Percentiles rank a stretch among this genome's conserved stretches.
Evolutionary conservation across 2,329 filamentous ascomycete genomes (phyloP).

Genomic region (Didymella segeticola): DNA sequence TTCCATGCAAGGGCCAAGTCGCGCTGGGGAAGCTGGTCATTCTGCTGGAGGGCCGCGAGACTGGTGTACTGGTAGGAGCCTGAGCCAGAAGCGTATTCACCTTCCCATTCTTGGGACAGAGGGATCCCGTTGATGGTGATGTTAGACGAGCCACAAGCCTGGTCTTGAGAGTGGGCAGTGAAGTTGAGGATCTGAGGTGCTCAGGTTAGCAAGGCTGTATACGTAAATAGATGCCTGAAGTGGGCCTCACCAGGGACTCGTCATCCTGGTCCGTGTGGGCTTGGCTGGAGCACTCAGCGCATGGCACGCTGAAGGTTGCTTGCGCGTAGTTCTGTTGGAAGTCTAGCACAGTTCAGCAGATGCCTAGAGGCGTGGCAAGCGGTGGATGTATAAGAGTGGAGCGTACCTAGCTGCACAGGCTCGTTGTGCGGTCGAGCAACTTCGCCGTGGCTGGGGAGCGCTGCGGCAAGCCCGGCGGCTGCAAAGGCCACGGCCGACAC

Average conservation of each 20-base stretch:
- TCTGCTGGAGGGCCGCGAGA: slow-evolving; percentile 38
- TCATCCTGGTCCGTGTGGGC: slow-evolving; percentile 48
- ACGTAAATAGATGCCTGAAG: slow-evolving; percentile 41
- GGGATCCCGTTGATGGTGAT: slow-evolving; percentile 52
- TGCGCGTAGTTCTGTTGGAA: slow-evolving; percentile 45
- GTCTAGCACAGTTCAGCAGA: slow-evolving; percentile 42
- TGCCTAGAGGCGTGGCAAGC: slow-evolving; percentile 41
- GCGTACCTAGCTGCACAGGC: slow-evolving; percentile 41
- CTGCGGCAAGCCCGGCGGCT: slow-evolving; percentile 38
- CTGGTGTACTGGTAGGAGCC: slow-evolving; percentile 39
- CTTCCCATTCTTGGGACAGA: slow-evolving; percentile 48
- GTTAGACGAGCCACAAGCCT: slow-evolving; percentile 50
- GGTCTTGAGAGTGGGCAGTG: slow-evolving; percentile 46
- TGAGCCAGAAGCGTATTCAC: slow-evolving; percentile 45
- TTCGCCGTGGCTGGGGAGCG: slow-evolving; percentile 27
- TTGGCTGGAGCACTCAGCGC: slow-evolving; percentile 51
- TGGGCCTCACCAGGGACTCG: slow-evolving; percentile 50
- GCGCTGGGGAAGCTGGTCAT: slow-evolving; percentile 44
- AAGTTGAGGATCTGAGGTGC: slow-evolving; percentile 51
- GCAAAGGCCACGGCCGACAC: slow-evolving; percentile 40
- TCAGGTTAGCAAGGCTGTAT: slow-evolving; percentile 37
- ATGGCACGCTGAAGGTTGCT: slow-evolving; percentile 53
- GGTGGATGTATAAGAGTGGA: slow-evolving; percentile 28
- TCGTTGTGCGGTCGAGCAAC: slow-evolving; percentile 28
- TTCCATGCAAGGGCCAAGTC: slow-evolving; percentile 49